phyloP scores from a whole-genome alignment of 805 yeast species.

The Lipomyces orientalis region DNA sequence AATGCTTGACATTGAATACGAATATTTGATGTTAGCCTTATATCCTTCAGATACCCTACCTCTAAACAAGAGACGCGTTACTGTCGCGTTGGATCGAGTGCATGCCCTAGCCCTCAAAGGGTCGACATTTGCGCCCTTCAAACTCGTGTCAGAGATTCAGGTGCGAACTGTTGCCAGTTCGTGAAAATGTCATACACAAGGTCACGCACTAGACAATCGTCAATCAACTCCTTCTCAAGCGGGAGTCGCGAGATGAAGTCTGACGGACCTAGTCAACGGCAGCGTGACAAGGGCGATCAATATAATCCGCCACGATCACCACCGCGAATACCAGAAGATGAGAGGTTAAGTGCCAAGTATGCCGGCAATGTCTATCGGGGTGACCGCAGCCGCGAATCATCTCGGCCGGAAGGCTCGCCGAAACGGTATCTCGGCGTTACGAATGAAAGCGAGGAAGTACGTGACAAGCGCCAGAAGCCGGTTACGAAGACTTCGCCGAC shows the following conservation, averaged over 20 bases:
- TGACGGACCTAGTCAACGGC: not conserved
- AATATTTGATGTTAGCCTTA: too few species aligned
- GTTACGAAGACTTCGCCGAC: not conserved
- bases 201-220: not conserved
- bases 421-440: not conserved
- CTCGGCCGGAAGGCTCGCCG: not conserved
- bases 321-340: not conserved
- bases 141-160: not conserved
- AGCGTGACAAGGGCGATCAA: not conserved
- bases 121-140: not conserved
- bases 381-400: not conserved
- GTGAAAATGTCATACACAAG: not conserved
- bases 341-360: not conserved
- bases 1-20: too few species aligned
- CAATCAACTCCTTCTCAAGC: not conserved
- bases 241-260: not conserved
- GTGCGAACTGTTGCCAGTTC: not conserved
- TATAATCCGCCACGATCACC: not conserved
- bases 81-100: not conserved
- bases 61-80: not conserved
- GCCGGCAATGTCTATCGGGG: not conserved
- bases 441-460: not conserved
- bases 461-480: not conserved
- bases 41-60: too few species aligned
- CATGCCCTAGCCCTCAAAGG: not conserved